These are phyloP conservation scores for Chrysoporthe puriensis DNA, from an alignment of 2,329 filamentous ascomycete species.

Conservation along the genomic window DNA sequence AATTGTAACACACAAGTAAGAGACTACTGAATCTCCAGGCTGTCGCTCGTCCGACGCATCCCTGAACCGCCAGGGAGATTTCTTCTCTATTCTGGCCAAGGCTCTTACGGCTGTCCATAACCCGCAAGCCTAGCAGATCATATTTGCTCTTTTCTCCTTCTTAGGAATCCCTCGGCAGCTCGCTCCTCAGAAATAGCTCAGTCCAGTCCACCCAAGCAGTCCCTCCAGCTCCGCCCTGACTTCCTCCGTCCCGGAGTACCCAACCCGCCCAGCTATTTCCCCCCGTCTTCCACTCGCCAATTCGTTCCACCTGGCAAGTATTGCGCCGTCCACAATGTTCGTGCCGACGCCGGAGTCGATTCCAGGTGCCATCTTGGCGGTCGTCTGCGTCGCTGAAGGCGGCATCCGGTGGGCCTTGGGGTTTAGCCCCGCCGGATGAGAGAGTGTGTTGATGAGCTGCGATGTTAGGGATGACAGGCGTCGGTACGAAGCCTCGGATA, in stretches of 20 bases:
- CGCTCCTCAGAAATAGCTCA: constrained; percentile 54
- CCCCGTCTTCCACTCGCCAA: constrained; percentile 70
- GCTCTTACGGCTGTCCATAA: neutral
- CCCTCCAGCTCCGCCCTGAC: constrained; percentile 71
- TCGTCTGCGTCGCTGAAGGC: constrained; percentile 50
- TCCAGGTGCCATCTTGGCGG: constrained; percentile 45
- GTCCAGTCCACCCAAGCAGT: constrained; percentile 64
- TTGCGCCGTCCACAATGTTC: constrained; percentile 76
- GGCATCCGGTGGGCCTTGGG: constrained; percentile 74
- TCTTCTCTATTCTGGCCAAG: neutral
- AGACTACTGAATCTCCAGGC: neutral
- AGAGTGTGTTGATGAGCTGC: constrained; percentile 76
- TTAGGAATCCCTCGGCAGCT: no score
- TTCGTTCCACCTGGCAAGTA: constrained; percentile 77
- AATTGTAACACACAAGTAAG: no score
- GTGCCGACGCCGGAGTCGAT: constrained; percentile 64
- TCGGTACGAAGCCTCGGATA: constrained; percentile 81
- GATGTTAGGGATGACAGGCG: constrained; percentile 80
- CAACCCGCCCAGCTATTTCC: constrained; percentile 77
- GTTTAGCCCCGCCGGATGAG: constrained; percentile 80
- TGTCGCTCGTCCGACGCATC: neutral
- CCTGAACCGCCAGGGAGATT: neutral
- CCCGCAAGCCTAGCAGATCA: neutral
- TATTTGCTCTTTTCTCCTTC: neutral
- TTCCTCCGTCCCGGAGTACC: constrained; percentile 66